Evolutionary conservation across 1,139 yeast species (phyloP).

Genomic region (Geotrichum bryndzae): DNA sequence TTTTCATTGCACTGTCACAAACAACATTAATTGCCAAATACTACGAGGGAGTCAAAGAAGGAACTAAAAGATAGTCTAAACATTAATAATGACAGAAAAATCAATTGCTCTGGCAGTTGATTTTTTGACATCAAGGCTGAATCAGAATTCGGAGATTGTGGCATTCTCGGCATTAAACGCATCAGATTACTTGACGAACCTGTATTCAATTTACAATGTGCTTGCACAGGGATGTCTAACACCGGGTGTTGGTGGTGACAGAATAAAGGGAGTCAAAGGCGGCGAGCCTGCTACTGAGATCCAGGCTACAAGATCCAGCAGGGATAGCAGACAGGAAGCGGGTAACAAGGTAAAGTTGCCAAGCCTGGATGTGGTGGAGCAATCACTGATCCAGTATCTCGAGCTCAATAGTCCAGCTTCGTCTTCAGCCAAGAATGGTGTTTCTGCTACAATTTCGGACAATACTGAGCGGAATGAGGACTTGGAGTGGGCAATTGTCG

Average conservation of each 20-base stretch:
- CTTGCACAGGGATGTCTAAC: constrained; percentile 1
- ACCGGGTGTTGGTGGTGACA: background rate
- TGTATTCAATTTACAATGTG: constrained; percentile 4
- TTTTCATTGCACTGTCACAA: background rate
- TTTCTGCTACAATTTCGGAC: background rate
- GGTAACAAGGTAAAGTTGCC: background rate
- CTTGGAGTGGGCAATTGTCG: constrained; percentile 18
- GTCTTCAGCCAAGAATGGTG: background rate
- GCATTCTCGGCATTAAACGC: constrained; percentile 1
- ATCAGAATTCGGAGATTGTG: background rate
- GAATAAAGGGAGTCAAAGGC: background rate
- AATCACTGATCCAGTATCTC: background rate
- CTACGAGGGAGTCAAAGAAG: background rate
- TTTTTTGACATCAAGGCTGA: background rate
- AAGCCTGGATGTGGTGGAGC: background rate
- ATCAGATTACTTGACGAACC: background rate
- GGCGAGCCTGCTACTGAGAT: background rate
- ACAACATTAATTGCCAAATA: background rate
- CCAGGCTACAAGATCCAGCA: background rate
- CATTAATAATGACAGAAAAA: constrained; percentile 1
- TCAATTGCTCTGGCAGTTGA: constrained; percentile 8
- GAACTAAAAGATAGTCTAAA: background rate
- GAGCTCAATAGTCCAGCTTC: background rate
- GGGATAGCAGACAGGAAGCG: background rate
- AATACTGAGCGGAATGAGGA: background rate